A percentile compares a stretch with the other conserved stretches of the same genome.
Conservation (phyloP, 352 stramenopile species). For the Pythium chondricola region DNA sequence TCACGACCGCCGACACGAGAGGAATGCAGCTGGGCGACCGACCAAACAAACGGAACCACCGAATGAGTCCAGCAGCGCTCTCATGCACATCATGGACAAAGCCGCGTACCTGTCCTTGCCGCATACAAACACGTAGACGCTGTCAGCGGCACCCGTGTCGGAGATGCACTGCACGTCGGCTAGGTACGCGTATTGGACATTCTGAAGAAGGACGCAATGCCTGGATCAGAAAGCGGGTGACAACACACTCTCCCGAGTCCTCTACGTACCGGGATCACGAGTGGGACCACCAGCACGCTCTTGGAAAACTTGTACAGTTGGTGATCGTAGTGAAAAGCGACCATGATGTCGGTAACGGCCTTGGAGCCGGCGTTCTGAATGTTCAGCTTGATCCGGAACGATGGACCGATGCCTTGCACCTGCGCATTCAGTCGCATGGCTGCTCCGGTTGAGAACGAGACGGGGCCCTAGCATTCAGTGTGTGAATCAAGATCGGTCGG, state of each 20-base stretch:
- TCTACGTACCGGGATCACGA: constrained; percentile 59
- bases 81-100: not conserved
- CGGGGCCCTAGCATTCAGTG: constrained; percentile 31
- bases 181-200: constrained; percentile 63
- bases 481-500: not conserved
- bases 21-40: constrained; percentile 49
- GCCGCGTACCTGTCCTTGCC: constrained; percentile 62
- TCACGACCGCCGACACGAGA: constrained; percentile 73
- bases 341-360: constrained; percentile 53
- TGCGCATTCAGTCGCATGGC: constrained; percentile 78
- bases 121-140: constrained; percentile 77
- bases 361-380: constrained; percentile 70
- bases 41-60: not conserved
- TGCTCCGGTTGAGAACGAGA: constrained; percentile 64
- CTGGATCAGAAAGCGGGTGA: not conserved
- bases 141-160: constrained; percentile 59
- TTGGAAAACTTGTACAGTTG: constrained; percentile 57
- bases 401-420: constrained; percentile 73
- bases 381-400: constrained; percentile 80
- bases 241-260: not conserved
- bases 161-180: constrained; percentile 71
- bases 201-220: constrained; percentile 22
- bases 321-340: constrained; percentile 79
- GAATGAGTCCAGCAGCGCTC: not conserved
- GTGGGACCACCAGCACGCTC: constrained; percentile 57